These are phyloP conservation scores for Ambrosia hybrid DNA, from an alignment of 140 eudicot genomes.

Conservation along the genomic window DNA sequence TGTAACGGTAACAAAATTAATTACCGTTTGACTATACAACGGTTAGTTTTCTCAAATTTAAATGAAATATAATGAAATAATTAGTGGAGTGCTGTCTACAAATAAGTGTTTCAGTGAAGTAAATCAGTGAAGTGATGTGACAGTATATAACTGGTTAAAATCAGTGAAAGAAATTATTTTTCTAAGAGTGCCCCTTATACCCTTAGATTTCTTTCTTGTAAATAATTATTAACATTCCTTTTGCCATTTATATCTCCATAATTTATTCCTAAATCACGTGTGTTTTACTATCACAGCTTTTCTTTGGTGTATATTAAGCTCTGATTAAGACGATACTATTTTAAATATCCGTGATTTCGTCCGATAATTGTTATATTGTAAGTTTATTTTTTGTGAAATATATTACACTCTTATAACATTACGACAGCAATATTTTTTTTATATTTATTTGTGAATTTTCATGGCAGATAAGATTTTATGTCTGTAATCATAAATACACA, in stretches of 20 bases:
- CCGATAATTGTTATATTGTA: neutral
- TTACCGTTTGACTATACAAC: no score
- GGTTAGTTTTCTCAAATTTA: no score
- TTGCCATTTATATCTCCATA: conserved; percentile 19
- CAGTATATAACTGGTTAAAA: no score
- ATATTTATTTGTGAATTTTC: neutral
- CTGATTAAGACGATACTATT: neutral
- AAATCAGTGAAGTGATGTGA: no score
- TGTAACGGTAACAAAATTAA: no score
- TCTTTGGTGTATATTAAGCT: neutral
- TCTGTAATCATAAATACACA: neutral
- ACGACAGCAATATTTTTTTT: neutral
- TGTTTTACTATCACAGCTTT: neutral
- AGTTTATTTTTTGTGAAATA: neutral
- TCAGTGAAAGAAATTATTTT: no score
- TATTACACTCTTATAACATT: neutral
- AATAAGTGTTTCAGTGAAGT: no score
- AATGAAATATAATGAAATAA: no score
- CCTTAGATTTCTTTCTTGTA: neutral
- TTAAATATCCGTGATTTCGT: neutral
- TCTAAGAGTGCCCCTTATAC: no score
- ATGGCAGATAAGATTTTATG: neutral
- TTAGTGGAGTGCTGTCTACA: no score
- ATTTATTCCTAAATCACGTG: conserved; percentile 10
- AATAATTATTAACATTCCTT: neutral